Evolutionary conservation across 2,329 filamentous ascomycete species (phyloP), one percentile per base, ranked within the genome.

Genomic region (Elsinoe ampelina): DNA sequence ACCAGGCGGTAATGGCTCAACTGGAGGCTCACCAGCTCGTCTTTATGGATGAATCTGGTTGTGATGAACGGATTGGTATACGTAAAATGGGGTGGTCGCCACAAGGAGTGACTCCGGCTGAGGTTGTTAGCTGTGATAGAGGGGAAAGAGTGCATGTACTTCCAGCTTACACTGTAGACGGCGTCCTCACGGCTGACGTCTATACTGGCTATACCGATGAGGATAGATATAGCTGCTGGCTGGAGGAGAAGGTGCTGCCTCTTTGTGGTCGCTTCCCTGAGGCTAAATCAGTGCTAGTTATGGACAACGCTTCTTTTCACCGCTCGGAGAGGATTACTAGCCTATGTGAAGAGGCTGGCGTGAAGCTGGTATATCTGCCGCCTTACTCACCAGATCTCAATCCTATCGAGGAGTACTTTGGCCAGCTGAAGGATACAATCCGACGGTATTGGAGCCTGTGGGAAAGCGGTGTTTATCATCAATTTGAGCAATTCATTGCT

Each of bases 381-480:
- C 59, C 52, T 11, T 60, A 62, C 22, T 61, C 54, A 32, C 61
- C 58, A n/a, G 54, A 62, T 51, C 55, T 61, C 11, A 61, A 62
- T 41, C 59, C 57, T n/a, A 60, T 62, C 30, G 57, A 62, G 52
- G 51, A 61, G 19, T 57, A 54, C 13, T 60, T 59, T 13, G 60
- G 63, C 8, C 60, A 63, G 38, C 61, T 70, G 26, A 67, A 66
- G 51, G 61, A 61, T 10, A 63, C 59, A 15, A 61, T 64, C 32
- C 61, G 56, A 60, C 42, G 42, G 42, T 20, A 47, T 47, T 47
- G 22, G 42, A n/a, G 26, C 42, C 17, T 47, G 17, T 47, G 22
- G 22, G 42, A 47, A 19, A 47, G 19, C 22, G 22, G 42, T 26
- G 19, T 26, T 26, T 13, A 47, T 32, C 17, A 47, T 32, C 12